Conservation (phyloP, 768 basidiomycete genomes). For the Psilocybe cubensis region DNA sequence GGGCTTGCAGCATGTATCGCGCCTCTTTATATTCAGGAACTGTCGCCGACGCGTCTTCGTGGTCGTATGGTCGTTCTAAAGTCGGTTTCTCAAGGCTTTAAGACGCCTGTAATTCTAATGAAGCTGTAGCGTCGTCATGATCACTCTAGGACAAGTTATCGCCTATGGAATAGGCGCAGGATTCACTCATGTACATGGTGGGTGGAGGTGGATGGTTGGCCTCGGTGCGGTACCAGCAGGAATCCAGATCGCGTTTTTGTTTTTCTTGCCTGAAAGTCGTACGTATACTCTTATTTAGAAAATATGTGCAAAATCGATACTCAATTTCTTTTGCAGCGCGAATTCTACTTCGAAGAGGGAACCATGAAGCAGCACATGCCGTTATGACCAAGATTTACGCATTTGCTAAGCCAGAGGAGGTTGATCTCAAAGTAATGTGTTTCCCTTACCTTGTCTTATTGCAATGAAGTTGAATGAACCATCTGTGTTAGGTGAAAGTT, state of each 20-base stretch:
- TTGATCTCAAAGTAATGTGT: constrained; percentile 62
- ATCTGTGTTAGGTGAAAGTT: constrained; percentile 50
- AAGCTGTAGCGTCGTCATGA: constrained; percentile 63
- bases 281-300: constrained; percentile 25
- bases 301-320: neutral
- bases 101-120: neutral
- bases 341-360: constrained; percentile 63
- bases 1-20: constrained; percentile 79
- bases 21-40: constrained; percentile 84
- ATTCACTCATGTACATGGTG: constrained; percentile 57
- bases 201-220: constrained; percentile 89
- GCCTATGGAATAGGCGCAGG: constrained; percentile 77
- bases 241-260: constrained; percentile 60
- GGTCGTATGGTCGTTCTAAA: constrained; percentile 84
- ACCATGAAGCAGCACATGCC: constrained; percentile 49
- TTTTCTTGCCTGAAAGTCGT: constrained; percentile 82
- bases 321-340: constrained; percentile 36
- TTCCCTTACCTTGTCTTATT: neutral
- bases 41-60: constrained; percentile 73
- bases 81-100: constrained; percentile 21
- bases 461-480: neutral
- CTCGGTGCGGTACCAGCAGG: constrained; percentile 72
- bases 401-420: constrained; percentile 60
- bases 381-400: constrained; percentile 75
- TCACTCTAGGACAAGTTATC: constrained; percentile 81